These are phyloP conservation scores for Striga asiatica DNA, from an alignment of 257 asterid genomes.

Conservation along the genomic window DNA sequence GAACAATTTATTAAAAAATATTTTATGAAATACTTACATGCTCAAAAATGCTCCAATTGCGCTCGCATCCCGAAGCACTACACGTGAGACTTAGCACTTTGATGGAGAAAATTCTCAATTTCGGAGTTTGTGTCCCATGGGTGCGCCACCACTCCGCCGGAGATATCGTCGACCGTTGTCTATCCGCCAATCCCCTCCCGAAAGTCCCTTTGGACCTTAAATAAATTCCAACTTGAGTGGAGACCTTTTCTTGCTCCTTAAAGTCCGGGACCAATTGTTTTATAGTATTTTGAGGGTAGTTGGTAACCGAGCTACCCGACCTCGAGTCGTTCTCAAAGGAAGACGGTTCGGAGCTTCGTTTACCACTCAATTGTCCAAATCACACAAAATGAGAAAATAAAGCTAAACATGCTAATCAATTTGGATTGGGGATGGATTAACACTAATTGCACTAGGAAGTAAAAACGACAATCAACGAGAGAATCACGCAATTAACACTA, in stretches of 20 bases:
- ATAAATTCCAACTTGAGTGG: background rate
- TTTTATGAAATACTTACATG: background rate
- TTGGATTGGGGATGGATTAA: no score
- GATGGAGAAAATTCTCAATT: background rate
- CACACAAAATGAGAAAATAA: no score
- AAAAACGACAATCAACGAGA: no score
- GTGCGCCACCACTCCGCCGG: background rate
- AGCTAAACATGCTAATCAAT: no score
- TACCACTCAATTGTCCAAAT: no score
- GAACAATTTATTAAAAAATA: no score
- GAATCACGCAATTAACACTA: no score
- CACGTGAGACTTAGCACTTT: slow-evolving; percentile 6
- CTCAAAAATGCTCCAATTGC: background rate
- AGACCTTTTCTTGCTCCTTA: background rate
- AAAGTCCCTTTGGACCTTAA: background rate
- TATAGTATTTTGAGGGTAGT: no score
- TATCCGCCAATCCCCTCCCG: background rate
- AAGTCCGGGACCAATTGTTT: background rate
- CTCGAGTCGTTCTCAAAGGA: no score
- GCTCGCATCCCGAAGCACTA: background rate
- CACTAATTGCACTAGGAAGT: no score
- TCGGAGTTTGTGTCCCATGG: background rate
- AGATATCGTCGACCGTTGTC: background rate
- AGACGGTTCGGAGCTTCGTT: no score
- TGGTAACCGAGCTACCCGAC: no score